These are phyloP conservation scores for Nothomitra cinnamomea DNA, from an alignment of 2,329 filamentous ascomycete species.

Conservation along the genomic window DNA sequence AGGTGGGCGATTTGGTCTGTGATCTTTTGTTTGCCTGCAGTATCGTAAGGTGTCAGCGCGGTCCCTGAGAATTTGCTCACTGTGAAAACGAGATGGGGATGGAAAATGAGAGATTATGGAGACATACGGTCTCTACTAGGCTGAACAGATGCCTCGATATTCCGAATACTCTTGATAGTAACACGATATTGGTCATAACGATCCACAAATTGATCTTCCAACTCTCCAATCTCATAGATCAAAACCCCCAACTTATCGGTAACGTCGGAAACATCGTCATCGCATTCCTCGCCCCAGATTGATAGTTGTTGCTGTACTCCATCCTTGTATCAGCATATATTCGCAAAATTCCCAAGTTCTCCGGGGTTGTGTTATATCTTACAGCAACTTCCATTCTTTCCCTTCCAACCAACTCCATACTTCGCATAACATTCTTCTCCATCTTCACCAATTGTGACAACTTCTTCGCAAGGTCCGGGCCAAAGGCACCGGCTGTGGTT, in stretches of 20 bases:
- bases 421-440: constrained; percentile 99
- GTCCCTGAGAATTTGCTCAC: no score
- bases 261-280: constrained; percentile 96
- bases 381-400: constrained; percentile 98
- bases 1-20: constrained; percentile 96
- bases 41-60: neutral
- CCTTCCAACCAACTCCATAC: constrained; percentile 82
- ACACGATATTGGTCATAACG: constrained; percentile 98
- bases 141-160: constrained; percentile 97
- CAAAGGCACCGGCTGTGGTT: constrained; percentile 60
- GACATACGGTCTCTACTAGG: constrained; percentile 84
- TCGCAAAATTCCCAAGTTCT: neutral
- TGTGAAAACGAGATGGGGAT: no score
- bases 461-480: constrained; percentile 89
- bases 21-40: constrained; percentile 89
- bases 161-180: constrained; percentile 97
- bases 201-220: constrained; percentile 96
- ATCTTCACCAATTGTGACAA: constrained; percentile 97
- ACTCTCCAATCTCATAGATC: constrained; percentile 94
- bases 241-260: constrained; percentile 97
- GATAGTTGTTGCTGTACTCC: constrained; percentile 79
- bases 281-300: constrained; percentile 86
- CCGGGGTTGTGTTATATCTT: constrained; percentile 25
- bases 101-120: constrained; percentile 5
- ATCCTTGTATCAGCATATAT: constrained; percentile 8